These are phyloP conservation scores for Nicotiana otophora DNA, from an alignment of 257 asterid genomes.

Conservation along the genomic window DNA sequence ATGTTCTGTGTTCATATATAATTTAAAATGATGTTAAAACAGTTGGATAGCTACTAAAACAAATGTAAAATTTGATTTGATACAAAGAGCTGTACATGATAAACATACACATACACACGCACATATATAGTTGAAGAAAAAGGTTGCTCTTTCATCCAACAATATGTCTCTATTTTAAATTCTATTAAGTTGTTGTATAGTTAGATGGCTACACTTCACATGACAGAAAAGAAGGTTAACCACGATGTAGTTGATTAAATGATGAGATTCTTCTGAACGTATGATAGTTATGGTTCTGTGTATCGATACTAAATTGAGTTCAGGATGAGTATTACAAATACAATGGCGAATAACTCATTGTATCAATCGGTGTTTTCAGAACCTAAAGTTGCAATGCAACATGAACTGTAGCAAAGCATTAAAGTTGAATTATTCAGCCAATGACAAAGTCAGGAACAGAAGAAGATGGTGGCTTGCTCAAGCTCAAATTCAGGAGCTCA, in stretches of 20 bases:
- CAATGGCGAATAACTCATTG: neutral
- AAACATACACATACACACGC: neutral
- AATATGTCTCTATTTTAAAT: neutral
- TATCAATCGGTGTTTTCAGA: too few species aligned
- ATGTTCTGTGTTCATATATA: neutral
- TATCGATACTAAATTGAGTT: too few species aligned
- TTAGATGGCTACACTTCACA: neutral
- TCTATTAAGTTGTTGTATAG: neutral
- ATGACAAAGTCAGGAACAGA: too few species aligned
- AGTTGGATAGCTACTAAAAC: neutral
- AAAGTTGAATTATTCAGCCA: neutral
- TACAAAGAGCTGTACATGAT: neutral
- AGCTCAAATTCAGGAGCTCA: neutral
- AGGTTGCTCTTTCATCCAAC: neutral
- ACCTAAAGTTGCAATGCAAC: neutral
- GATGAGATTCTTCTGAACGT: neutral
- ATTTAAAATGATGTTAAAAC: too few species aligned
- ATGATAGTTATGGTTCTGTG: neutral
- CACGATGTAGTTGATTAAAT: neutral
- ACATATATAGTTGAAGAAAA: neutral
- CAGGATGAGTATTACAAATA: neutral
- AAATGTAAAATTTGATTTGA: neutral
- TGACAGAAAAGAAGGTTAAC: neutral
- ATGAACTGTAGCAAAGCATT: neutral
- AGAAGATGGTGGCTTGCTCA: neutral